Conservation (phyloP, 306 rosid genomes). For the Mimosa pudica region DNA sequence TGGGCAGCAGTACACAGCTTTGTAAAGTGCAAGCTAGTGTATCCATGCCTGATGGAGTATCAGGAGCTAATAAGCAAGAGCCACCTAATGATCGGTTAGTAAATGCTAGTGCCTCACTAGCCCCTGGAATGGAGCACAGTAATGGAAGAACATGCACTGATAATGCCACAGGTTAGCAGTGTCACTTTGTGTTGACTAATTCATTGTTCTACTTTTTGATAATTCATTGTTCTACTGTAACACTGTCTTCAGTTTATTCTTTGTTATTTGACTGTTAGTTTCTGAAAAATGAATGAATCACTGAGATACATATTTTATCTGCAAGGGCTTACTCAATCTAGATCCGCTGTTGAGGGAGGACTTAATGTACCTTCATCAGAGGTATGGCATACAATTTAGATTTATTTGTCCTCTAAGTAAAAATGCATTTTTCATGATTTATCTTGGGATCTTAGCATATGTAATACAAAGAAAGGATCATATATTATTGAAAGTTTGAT, state of each 20-base stretch:
- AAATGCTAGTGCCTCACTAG: conserved; percentile 54
- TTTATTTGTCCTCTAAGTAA: conserved; percentile 20
- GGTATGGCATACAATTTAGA: conserved; percentile 50
- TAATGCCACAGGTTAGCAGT: conserved; percentile 67
- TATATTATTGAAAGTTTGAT: not conserved
- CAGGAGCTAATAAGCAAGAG: conserved; percentile 70
- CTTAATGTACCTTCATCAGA: conserved; percentile 71
- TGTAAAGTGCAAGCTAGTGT: conserved; percentile 55
- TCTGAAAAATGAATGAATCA: conserved; percentile 26
- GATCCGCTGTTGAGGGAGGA: conserved; percentile 61
- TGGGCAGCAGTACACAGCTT: conserved; percentile 55
- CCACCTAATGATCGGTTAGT: conserved; percentile 54
- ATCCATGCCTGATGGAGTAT: conserved; percentile 69
- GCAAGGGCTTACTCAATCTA: conserved; percentile 69
- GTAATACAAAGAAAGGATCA: not conserved
- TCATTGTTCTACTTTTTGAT: conserved; percentile 13
- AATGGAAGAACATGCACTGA: conserved; percentile 65
- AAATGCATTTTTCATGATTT: conserved; percentile 9
- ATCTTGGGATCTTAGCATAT: not conserved
- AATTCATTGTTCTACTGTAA: conserved; percentile 10
- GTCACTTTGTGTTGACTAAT: conserved; percentile 3
- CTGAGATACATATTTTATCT: conserved; percentile 44
- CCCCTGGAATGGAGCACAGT: conserved; percentile 66
- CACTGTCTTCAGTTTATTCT: conserved; percentile 23
- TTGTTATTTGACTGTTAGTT: conserved; percentile 12